Evolutionary conservation across 2,329 filamentous ascomycete genomes (phyloP), one percentile per base, ranked within the genome.

Genomic region (Trichoderma harzianum): DNA sequence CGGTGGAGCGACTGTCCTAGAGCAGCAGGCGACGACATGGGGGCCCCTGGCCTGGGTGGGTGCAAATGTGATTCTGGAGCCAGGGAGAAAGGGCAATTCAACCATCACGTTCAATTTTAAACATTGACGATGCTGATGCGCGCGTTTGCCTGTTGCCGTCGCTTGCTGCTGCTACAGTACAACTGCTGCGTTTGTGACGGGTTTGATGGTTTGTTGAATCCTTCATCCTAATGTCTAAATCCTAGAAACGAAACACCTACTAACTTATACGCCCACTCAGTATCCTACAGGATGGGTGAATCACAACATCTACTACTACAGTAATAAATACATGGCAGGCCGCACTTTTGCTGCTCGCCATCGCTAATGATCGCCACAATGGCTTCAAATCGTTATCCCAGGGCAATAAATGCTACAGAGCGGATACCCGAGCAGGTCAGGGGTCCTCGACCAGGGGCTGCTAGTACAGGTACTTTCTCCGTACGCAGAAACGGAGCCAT

Each of bases 281-380:
- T 7, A 4, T 18, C 16, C 7, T 43, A 10, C 39, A 16, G 18
- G 39, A 43, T n/a, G 5, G 5, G 10, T n/a, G n/a, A 51, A 51
- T 51, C 43, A 51, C 43, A 47, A 47, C 43, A 58, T 32, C 36
- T 18, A 18, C 39, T 43, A n/a, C 39, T 43, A 16, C 39, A 43
- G 3, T 43, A 36, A 16, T 16, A 7, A 36, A 36, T 36, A 36
- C 34, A 43, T 43, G n/a, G 43, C 7, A 6, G 21, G 34, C 21
- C 34, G 34, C 32, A 51, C 26, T 43, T 66, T 66, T 14, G 47
- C 63, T 55, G 43, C 63, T 66, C 36, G 65, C 65, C 28, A 47
- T 69, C 65, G 55, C 65, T 24, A 51, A 69, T 47, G 66, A 69
- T 69, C 66, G 66, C 66, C 66, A 69, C 26, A 60, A 47, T 61